Evolutionary conservation across 306 rosid genomes (phyloP), one percentile per base, ranked within the genome.

Genomic region (Sicyos baderoa): DNA sequence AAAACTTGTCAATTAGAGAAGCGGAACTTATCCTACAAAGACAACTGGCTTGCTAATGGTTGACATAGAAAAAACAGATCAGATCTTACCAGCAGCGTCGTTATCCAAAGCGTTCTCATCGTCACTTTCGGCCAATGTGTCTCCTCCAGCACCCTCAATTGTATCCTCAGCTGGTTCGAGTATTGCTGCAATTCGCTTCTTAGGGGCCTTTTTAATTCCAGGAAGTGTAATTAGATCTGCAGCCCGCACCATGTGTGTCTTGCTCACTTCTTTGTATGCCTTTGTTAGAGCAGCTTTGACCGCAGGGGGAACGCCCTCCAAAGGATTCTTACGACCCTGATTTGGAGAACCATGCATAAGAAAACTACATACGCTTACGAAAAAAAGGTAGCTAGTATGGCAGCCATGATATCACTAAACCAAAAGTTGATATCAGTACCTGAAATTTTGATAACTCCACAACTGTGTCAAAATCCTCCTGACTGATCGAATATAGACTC

Each of bases 171-270:
- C 63, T 18, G 94, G 96, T 79, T 93, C 99, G 68, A 93, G 73
- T 64, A 86, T 90, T 76, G 97, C 97, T 51, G 91, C 91, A 79
- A 90, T 83, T 54, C 95, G 85, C 81, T 93, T 93, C 78, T 88
- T 93, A 35, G 94, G 90, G 40, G 76, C 89, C 76, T 85, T 93
- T 75, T 85, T 93, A 58, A 86, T 76, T 74, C 91, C 99, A 70
- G 91, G 87, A 78, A 88, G 79, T 42, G 76, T 77, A 55, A 85
- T 74, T 17, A 86, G 79, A 76, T 88, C 96, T n/a, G 96, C 89
- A 61, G 80, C 85, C 76, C 91, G 78, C 22, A 88, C 94, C 85
- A 79, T 86, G 77, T 88, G 79, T 66, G 81, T 42, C 72, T 78
- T 93, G 79, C 87, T 82, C 72, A 69, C 88, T 73, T 89, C 97